Base-by-base conservation (phyloP, 2,329 filamentous ascomycete species). In the Microdochium nivale region DNA sequence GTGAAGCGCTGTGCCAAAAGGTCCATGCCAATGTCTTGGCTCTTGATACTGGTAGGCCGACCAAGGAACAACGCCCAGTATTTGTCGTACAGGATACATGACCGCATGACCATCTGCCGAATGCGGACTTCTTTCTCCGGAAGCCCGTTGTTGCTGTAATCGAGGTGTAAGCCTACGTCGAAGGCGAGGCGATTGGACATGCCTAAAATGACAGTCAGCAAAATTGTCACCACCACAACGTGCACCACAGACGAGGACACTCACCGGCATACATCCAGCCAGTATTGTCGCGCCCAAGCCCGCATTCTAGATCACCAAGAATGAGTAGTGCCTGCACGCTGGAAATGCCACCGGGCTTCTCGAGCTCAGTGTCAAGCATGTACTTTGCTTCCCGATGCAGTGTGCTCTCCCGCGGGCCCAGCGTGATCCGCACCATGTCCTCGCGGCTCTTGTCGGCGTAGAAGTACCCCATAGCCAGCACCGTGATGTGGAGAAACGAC, bases 31-130 rank as follows among this genome's bases (percentile, higher is more conserved):
- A 79, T 67, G 53, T 79, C 77, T 47, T 75, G 67, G 48, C 65
- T 71, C 59, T 79, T 79, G 65, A 80, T 79, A 49, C 73, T 72
- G 1, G 76, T 73, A 1, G 77, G 77, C 11, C 77, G 67, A 10
- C 77, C 77, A 7, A 80, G 66, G 56, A 78, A 77, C n/a, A 80
- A 62, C 0, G 77, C 73, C 76, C 76, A 79, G 55, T 78, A 76
- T 58, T 74, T 73, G 63, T 80, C 77, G 52, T 77, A 76, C 53
- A 78, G 71, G 7, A 78, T 70, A 52, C 74, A 78, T 1, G 77
- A 75, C 55, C 72, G 69, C 59, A 79, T 72, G 13, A 70, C 73
- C 70, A 77, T 76, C 48, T 74, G 75, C 4, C 76, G 67, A 48
- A 77, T 73, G 32, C 71, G 67, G 3, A 70, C 65, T 53, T 79